Conservation (phyloP, 495 filamentous ascomycete genomes). For the Choiromyces venosus region DNA sequence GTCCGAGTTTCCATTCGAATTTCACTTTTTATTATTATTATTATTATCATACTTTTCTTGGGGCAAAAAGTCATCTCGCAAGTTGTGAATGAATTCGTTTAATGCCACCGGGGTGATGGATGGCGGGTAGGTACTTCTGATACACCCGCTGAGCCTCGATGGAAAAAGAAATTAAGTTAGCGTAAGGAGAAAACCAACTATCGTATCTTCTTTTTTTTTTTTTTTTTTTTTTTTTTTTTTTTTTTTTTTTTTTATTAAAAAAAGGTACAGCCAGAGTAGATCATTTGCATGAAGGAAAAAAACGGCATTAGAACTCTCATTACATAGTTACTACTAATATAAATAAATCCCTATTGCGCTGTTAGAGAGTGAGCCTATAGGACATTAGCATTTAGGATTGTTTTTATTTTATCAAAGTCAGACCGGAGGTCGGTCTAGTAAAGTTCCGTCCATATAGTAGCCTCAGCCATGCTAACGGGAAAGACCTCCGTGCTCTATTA, state of each 20-base stretch:
- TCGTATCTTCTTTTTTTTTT: neutral
- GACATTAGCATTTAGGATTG: neutral
- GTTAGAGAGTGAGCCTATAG: neutral
- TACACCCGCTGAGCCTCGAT: neutral
- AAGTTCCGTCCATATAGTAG: neutral
- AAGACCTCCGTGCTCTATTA: neutral
- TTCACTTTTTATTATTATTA: neutral
- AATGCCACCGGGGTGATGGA: neutral
- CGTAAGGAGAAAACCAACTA: neutral
- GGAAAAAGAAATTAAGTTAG: neutral
- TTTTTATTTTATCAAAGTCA: neutral
- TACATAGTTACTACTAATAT: neutral
- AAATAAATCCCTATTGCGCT: neutral
- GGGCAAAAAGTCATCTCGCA: too few species aligned
- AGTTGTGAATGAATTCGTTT: neutral
- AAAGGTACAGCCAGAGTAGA: neutral
- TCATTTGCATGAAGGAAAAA: neutral
- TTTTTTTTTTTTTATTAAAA: neutral
- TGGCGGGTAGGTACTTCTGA: neutral
- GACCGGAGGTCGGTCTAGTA: neutral
- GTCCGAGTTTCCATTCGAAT: neutral
- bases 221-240: neutral
- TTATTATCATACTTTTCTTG: neutral
- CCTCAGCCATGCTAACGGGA: neutral
- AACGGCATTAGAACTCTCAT: neutral